These are phyloP conservation scores for Paramecium tetraurelia DNA, from an alignment of 73 alveolate genomes.

Conservation along the genomic window DNA sequence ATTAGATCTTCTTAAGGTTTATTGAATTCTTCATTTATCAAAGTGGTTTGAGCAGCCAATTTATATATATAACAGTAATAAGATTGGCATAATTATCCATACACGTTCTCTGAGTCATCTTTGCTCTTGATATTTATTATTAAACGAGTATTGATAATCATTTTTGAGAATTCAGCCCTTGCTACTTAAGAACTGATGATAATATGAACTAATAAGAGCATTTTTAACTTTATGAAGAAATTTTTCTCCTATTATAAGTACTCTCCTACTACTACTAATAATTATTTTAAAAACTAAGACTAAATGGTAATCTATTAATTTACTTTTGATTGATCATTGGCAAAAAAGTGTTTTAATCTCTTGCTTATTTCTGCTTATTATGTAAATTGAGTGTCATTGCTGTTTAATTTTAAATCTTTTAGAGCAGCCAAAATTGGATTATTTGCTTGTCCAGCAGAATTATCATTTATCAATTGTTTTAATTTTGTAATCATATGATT, in stretches of 20 bases:
- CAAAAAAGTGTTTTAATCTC: conserved; percentile 17
- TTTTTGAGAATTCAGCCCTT: conserved; percentile 39
- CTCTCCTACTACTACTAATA: not conserved
- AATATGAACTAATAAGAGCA: not conserved
- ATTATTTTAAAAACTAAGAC: not conserved
- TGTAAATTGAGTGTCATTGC: not conserved
- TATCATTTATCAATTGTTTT: conserved; percentile 10
- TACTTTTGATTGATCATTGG: not conserved
- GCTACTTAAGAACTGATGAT: conserved; percentile 38
- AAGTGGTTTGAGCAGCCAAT: conserved; percentile 30
- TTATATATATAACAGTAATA: conserved; percentile 28
- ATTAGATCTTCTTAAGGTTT: conserved; percentile 22
- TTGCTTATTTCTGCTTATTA: not conserved
- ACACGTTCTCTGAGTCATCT: not conserved
- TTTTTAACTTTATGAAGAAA: not conserved
- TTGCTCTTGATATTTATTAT: not conserved
- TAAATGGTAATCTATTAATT: not conserved
- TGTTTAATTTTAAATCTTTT: not conserved
- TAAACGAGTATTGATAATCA: not conserved
- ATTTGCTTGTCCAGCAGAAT: not conserved
- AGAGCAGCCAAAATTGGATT: not conserved
- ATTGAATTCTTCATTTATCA: conserved; percentile 15
- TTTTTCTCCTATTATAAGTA: not conserved
- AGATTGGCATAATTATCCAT: not conserved
- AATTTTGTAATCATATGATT: conserved; percentile 5